Evolutionary conservation across 495 filamentous ascomycete species (phyloP), one percentile per base, ranked within the genome.

Genomic region (Aspergillus wentii): DNA sequence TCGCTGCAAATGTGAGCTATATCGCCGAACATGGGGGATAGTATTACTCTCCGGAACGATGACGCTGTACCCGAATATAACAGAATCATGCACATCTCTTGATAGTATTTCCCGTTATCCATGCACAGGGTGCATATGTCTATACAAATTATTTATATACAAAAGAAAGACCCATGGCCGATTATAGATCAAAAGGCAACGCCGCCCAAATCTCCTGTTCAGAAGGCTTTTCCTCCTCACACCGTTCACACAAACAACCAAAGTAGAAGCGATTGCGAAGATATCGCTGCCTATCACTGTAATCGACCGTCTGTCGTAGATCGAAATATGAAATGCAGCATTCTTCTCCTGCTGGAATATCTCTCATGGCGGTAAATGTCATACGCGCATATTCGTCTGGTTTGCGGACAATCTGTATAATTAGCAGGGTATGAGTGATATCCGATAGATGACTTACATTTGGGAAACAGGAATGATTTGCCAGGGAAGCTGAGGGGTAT

Each of bases 251-350:
- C 11, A 41, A 37, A 38, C 63, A 67, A 1, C 52, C 30, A 30
- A 67, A 67, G 17, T 52, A 39, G 26, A 67, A 67, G 1, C 58
- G 52, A 8, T 38, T 39, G 14, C 48, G 48, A 8, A 67, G 49
- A 52, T 59, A 57, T 0, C 50, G 48, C 5, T 59, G 48, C 7
- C 63, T 53, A 5, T 47, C 46, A 10, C 30, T 27, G 4, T 63
- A 20, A 13, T 52, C 47, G 1, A 41, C 47, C 26, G 44, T 30
- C 33, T 50, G 35, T 4, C 53, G 54, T 29, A 67, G 23, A 31
- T 67, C 63, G 26, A 64, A 67, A 30, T 67, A 67, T 0, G 63
- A 56, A 11, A 67, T 67, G 17, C 63, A 67, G 35, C 63, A 68
- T 41, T 68, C 64, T 31, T 68, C 57, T 3, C 56, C 64, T 0